These are phyloP conservation scores for Oryza meridionalis DNA, from an alignment of 176 grass and related monocot species.

Conservation along the genomic window DNA sequence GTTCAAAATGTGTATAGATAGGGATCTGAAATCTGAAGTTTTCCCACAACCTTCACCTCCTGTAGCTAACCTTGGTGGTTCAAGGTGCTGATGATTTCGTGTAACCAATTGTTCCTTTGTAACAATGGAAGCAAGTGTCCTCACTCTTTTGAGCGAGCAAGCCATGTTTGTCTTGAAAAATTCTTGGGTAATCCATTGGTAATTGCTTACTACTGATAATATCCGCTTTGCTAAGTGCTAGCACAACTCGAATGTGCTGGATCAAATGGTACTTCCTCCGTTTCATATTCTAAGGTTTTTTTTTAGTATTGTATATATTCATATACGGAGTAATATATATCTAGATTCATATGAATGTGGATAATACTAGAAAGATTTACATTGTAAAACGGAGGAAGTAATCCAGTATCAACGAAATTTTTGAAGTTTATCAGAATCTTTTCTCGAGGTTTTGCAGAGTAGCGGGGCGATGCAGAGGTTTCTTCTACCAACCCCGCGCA, in stretches of 20 bases:
- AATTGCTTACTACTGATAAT: neutral
- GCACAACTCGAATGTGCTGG: neutral
- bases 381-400: too few relatives aligned
- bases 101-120: neutral
- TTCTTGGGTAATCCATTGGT: neutral
- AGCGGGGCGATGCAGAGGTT: neutral
- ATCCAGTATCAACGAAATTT: neutral
- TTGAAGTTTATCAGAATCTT: too few relatives aligned
- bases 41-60: neutral
- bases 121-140: neutral
- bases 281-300: too few relatives aligned
- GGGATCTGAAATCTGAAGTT: conserved; percentile 6
- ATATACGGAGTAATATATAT: too few relatives aligned
- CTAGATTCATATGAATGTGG: too few relatives aligned
- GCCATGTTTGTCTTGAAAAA: neutral
- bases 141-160: neutral
- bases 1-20: conserved; percentile 28
- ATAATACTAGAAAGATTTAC: too few relatives aligned
- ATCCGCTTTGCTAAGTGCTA: too few relatives aligned
- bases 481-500: neutral
- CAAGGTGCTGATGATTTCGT: neutral
- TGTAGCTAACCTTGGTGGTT: conserved; percentile 32
- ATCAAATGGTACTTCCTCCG: too few relatives aligned
- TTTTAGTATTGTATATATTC: too few relatives aligned
- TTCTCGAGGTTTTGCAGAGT: too few relatives aligned